Conservation (phyloP, 257 asterid genomes). For the Fraxinus americana region DNA sequence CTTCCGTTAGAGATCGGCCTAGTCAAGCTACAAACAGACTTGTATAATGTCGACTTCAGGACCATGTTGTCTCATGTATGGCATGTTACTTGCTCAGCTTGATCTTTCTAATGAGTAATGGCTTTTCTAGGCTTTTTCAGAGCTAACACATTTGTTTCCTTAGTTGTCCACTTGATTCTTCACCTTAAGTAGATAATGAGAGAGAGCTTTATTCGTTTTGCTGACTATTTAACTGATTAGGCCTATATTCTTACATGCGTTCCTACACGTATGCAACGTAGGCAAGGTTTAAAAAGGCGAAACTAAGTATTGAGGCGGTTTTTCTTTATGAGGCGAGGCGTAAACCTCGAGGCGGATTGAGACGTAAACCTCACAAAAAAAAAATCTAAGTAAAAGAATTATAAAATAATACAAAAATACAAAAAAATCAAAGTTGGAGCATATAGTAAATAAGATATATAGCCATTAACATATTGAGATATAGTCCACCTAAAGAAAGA, state of each 20-base stretch:
- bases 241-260: background rate
- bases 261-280: background rate
- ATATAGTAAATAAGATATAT: no score
- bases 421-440: no score
- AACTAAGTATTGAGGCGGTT: no score
- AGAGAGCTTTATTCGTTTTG: background rate
- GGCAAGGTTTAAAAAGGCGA: no score
- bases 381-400: no score
- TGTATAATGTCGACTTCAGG: background rate
- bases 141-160: background rate
- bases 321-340: no score
- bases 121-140: background rate
- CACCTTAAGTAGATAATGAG: background rate
- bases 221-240: background rate
- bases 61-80: background rate
- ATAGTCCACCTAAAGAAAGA: no score
- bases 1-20: background rate
- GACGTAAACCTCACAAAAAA: no score
- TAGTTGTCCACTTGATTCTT: background rate
- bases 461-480: no score
- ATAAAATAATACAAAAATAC: no score
- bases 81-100: background rate
- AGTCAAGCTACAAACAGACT: background rate
- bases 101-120: background rate
- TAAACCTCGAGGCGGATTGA: no score